phyloP scores from a whole-genome alignment of 2,329 filamentous ascomycete species.

The Penicillium aurantiogriseum region DNA sequence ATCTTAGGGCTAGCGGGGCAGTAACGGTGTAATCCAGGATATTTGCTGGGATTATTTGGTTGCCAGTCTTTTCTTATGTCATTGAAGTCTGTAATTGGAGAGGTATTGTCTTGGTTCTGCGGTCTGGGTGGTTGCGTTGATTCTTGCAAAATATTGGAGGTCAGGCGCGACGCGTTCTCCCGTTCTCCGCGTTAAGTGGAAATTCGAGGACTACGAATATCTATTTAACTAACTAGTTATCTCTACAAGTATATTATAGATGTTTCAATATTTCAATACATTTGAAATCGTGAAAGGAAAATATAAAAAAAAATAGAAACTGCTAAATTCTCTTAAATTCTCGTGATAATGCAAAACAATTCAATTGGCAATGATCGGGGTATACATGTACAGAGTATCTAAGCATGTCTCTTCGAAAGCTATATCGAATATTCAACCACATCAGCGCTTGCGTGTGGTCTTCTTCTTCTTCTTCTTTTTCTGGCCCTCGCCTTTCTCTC shows the following conservation, averaged over 20 bases:
- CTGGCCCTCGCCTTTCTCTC: constrained; percentile 34
- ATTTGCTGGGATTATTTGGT: neutral
- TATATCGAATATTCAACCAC: constrained; percentile 4
- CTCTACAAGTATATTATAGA: neutral
- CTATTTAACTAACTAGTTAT: too few relatives aligned
- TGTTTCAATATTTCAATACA: neutral
- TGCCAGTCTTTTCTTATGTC: neutral
- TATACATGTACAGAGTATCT: constrained; percentile 24
- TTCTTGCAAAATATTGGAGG: constrained; percentile 5
- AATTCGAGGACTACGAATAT: neutral
- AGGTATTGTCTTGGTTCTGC: neutral
- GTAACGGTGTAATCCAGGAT: neutral
- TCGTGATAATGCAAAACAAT: constrained; percentile 8
- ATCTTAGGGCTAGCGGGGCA: neutral
- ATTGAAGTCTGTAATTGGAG: neutral
- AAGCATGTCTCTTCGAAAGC: constrained; percentile 2
- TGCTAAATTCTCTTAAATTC: neutral
- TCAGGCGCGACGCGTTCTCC: constrained; percentile 32
- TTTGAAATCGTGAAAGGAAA: too few relatives aligned
- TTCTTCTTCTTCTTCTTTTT: constrained; percentile 52
- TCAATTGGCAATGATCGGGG: constrained; percentile 22
- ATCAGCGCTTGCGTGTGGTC: constrained; percentile 42
- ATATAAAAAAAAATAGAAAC: too few relatives aligned
- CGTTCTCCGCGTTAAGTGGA: constrained; percentile 34
- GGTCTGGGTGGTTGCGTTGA: neutral